These are phyloP conservation scores for Fusarium compactum DNA, from an alignment of 2,329 filamentous ascomycete species.

Conservation along the genomic window DNA sequence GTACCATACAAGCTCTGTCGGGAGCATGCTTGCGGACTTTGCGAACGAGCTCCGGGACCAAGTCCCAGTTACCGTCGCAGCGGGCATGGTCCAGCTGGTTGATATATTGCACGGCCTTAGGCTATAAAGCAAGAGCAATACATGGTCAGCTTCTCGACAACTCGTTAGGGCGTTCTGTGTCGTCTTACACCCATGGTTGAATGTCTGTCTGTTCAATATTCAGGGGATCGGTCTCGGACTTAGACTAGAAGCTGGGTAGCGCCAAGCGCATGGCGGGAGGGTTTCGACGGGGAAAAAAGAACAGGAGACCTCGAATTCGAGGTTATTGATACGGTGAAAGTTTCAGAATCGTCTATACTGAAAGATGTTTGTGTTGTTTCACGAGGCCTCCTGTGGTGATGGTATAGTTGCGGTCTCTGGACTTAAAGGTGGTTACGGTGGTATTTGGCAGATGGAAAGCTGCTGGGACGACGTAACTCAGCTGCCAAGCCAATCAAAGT, in stretches of 20 bases:
- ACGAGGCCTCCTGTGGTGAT: slow-evolving; percentile 15
- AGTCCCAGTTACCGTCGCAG: slow-evolving; percentile 88
- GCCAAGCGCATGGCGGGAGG: slow-evolving; percentile 44
- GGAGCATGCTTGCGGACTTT: slow-evolving; percentile 96
- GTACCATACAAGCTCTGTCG: slow-evolving; percentile 78
- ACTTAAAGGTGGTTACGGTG: slow-evolving; percentile 28
- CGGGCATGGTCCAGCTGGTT: slow-evolving; percentile 85
- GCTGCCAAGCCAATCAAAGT: slow-evolving; percentile 46
- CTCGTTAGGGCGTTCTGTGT: slow-evolving; percentile 20
- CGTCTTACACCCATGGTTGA: slow-evolving; percentile 55
- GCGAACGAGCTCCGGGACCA: slow-evolving; percentile 87
- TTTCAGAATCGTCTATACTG: neutral
- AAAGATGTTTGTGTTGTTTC: slow-evolving; percentile 10
- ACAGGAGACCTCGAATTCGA: slow-evolving; percentile 8
- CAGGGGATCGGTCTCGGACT: slow-evolving; percentile 45
- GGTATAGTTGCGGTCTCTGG: slow-evolving; percentile 34
- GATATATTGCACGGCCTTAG: slow-evolving; percentile 87
- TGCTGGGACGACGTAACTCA: slow-evolving; percentile 40
- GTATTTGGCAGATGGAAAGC: slow-evolving; percentile 38
- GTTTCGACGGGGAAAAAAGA: slow-evolving; percentile 1
- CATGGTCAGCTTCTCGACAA: slow-evolving; percentile 38
- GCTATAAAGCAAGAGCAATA: slow-evolving; percentile 52
- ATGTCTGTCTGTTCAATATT: slow-evolving; percentile 49
- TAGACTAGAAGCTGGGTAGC: slow-evolving; percentile 41
- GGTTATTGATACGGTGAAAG: neutral